phyloP scores from a whole-genome alignment of 192 early-diverging fungal species.

The Thamnidium elegans region DNA sequence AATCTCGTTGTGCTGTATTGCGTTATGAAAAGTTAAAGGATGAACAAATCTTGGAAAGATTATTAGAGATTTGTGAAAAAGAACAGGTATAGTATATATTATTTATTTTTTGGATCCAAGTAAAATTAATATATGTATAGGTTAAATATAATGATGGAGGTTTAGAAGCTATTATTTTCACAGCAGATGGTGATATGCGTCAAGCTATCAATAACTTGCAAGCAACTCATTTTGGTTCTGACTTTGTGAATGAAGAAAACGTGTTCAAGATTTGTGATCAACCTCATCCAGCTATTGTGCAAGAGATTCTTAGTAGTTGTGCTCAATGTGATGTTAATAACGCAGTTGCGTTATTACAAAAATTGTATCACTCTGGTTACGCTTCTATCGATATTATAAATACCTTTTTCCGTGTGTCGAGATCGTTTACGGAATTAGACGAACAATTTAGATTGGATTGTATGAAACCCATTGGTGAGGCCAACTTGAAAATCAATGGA shows the following conservation, averaged over 20 bases:
- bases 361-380: slow-evolving; percentile 85
- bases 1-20: slow-evolving; percentile 91
- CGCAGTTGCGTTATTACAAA: slow-evolving; percentile 64
- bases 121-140: slow-evolving; percentile 24
- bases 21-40: slow-evolving; percentile 79
- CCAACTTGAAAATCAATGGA: slow-evolving; percentile 90
- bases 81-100: slow-evolving; percentile 60
- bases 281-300: slow-evolving; percentile 84
- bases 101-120: not conserved
- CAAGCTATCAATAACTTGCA: slow-evolving; percentile 98
- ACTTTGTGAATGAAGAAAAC: slow-evolving; percentile 80
- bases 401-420: slow-evolving; percentile 89
- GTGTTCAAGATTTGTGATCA: slow-evolving; percentile 98
- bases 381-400: slow-evolving; percentile 88
- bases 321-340: slow-evolving; percentile 62
- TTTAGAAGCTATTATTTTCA: slow-evolving; percentile 91
- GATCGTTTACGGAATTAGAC: slow-evolving; percentile 65
- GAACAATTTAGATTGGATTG: slow-evolving; percentile 85
- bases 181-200: slow-evolving; percentile 97
- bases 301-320: slow-evolving; percentile 74
- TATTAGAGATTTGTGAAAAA: slow-evolving; percentile 77
- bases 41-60: slow-evolving; percentile 73
- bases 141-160: slow-evolving; percentile 86
- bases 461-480: slow-evolving; percentile 88
- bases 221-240: slow-evolving; percentile 84